phyloP scores from a whole-genome alignment of 139 green algal species.

The Coccomyxa sp. region DNA sequence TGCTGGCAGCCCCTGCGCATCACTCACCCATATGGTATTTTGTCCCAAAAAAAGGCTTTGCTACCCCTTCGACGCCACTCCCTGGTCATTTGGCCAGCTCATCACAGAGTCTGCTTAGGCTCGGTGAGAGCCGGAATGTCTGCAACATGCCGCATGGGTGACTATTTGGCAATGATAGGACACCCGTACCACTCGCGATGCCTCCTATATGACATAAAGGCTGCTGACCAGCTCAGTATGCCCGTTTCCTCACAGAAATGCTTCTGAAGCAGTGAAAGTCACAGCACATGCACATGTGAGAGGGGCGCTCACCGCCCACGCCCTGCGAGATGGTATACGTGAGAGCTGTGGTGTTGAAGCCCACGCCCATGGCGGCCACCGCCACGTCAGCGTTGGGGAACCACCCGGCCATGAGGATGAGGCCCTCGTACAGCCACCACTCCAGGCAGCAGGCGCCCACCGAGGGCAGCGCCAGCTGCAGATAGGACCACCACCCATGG shows the following conservation, averaged over 20 bases:
- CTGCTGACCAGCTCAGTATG: no score
- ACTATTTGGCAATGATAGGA: no score
- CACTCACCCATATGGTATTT: background rate
- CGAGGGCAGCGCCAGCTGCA: slow-evolving; percentile 56
- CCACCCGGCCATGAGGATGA: slow-evolving; percentile 51
- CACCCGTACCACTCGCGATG: no score
- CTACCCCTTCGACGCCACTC: no score
- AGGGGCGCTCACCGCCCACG: slow-evolving; percentile 18
- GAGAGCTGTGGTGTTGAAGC: slow-evolving; percentile 58
- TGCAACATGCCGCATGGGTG: no score
- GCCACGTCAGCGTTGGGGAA: slow-evolving; percentile 36
- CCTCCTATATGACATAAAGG: no score
- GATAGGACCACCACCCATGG: slow-evolving; percentile 54
- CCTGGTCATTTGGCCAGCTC: no score
- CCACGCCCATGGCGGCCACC: slow-evolving; percentile 72
- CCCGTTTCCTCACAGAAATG: no score
- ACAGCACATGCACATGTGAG: no score
- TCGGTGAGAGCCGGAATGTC: no score
- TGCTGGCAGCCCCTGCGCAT: slow-evolving; percentile 40
- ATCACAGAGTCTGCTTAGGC: no score
- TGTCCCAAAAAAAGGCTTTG: background rate
- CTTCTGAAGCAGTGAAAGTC: no score
- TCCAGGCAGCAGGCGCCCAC: slow-evolving; percentile 69
- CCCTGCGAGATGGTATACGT: slow-evolving; percentile 59
- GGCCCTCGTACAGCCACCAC: slow-evolving; percentile 71